Evolutionary conservation across 257 asterid genomes (phyloP), one percentile per base, ranked within the genome.

Genomic region (Gardenia jasminoides): DNA sequence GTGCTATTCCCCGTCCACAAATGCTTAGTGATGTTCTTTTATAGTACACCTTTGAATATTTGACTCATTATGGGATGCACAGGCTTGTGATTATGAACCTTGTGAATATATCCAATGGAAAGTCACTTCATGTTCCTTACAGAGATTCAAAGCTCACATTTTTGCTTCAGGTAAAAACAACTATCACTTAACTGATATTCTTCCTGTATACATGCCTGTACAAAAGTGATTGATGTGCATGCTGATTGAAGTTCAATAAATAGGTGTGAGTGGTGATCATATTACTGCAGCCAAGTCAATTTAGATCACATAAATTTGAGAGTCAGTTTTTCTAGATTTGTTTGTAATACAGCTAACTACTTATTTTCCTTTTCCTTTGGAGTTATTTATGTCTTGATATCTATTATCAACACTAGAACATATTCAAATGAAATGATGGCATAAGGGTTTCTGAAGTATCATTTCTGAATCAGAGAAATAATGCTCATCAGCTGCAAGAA

Each of bases 111-210:
- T 93, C 98, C 78, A 93, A 88, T 86, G 98, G 99, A 81, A 96
- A 91, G 84, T 84, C 97, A 28, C 94, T 79, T 47, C 98, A 96
- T 79, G 95, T 96, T 86, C 99, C 98, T 78, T 96, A 96, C 83
- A 91, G 99, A 80, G 98, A 96, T 86, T 96, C 99, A 66, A 96
- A 93, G 89, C 97, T 93, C 80, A 96, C 99, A n/a, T 93, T 95
- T 90, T 89, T 93, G 89, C 97, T 96, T 81, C 98, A 96, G 99
- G 99, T 96, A 80, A 82, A 69, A 80, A 59, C 44, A 79, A 78
- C n/a, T 81, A 26, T 4, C 4, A 43, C 44, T 10, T 50, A 26
- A 31, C 22, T 26, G 61, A 41, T 48, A 39, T 6, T 26, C 33
- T 52, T 26, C 67, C 56, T 31, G 44, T 52, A n/a, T 52, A 28